Conservation (phyloP, 2,329 filamentous ascomycete genomes). For the Penicillium brevicompactum region DNA sequence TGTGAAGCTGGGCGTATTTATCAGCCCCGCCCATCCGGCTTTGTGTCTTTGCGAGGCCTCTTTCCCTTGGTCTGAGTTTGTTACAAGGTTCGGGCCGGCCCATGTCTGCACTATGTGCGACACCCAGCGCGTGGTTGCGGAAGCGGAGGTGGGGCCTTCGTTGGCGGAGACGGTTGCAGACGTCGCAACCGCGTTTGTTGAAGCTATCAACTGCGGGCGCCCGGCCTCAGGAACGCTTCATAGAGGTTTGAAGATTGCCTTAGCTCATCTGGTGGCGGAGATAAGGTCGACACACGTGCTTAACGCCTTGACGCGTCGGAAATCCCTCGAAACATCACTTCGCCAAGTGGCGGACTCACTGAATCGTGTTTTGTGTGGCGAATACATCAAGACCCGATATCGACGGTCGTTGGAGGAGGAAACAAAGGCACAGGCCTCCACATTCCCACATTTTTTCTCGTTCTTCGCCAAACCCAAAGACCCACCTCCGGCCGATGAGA, state of each 20-base stretch:
- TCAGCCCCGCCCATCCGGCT: not conserved
- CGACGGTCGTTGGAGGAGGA: not conserved
- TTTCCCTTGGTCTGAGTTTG: not conserved
- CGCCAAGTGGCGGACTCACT: not conserved
- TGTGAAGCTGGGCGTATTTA: too few relatives aligned
- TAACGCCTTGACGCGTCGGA: not conserved
- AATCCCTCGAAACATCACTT: not conserved
- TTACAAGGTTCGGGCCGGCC: not conserved
- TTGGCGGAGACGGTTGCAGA: not conserved
- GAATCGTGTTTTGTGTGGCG: not conserved
- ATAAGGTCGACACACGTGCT: not conserved
- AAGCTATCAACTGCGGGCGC: not conserved
- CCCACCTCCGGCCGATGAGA: not conserved
- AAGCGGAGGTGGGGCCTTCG: not conserved
- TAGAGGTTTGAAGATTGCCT: not conserved
- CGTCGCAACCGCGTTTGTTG: not conserved
- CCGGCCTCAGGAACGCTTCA: not conserved
- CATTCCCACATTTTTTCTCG: not conserved
- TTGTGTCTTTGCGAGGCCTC: not conserved
- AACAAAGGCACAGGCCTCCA: not conserved
- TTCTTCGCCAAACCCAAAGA: not conserved
- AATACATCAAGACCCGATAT: not conserved
- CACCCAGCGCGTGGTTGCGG: not conserved
- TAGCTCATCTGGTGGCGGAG: not conserved
- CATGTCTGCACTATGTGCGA: not conserved